Percentiles rank a stretch among this genome's conserved stretches.
Conservation (phyloP, 2,329 filamentous ascomycete genomes). For the Aspergillus sp. region DNA sequence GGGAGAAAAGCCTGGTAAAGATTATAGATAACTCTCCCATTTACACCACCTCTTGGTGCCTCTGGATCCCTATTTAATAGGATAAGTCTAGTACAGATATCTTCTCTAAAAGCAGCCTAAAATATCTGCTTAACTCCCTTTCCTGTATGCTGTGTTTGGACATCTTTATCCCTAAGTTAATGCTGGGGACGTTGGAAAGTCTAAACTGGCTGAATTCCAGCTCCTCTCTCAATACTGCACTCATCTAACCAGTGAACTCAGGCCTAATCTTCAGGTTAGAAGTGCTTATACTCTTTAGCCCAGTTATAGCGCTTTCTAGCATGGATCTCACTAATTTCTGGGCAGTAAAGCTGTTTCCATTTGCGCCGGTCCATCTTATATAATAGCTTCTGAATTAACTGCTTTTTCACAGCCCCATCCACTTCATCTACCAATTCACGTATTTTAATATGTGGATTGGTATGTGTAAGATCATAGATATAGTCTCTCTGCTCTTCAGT, state of each 20-base stretch:
- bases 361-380: neutral
- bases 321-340: neutral
- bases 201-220: conserved; percentile 1
- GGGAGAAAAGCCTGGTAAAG: conserved; percentile 10
- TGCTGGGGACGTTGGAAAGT: conserved; percentile 5
- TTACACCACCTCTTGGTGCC: conserved; percentile 1
- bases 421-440: neutral
- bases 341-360: neutral
- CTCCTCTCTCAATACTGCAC: conserved; percentile 6
- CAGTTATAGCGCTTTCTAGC: conserved; percentile 5
- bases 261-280: conserved; percentile 4
- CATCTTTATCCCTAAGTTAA: conserved; percentile 2
- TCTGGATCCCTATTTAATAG: conserved; percentile 3
- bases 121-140: conserved; percentile 13
- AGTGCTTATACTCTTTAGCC: conserved; percentile 4
- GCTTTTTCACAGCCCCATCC: neutral
- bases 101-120: conserved; percentile 9
- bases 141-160: conserved; percentile 1
- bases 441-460: neutral
- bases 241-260: conserved; percentile 8
- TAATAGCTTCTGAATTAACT: neutral
- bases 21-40: conserved; percentile 7
- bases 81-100: conserved; percentile 1
- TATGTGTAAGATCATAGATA: neutral
- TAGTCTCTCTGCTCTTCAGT: neutral